Conservation (phyloP, 2,329 filamentous ascomycete species). For the Ophioceras dolichostomum region DNA sequence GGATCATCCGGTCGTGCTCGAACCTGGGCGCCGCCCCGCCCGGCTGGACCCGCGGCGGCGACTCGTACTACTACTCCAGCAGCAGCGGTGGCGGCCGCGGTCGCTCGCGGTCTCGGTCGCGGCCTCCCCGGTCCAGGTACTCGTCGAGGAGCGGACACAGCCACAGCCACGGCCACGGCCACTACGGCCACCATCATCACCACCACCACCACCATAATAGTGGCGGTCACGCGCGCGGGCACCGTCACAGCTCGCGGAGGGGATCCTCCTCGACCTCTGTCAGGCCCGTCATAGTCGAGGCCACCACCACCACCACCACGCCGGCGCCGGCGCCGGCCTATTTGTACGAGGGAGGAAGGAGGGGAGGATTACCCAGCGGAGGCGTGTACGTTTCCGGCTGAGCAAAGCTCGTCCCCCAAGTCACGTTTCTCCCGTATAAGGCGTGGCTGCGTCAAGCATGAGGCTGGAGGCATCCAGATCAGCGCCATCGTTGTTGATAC, state of each 20-base stretch:
- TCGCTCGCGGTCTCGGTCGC: not conserved
- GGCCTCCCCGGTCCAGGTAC: not conserved
- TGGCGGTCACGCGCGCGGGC: not conserved
- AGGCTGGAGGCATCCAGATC: too few relatives aligned
- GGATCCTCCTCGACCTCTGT: not conserved
- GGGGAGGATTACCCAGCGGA: too few relatives aligned
- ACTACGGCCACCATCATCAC: not conserved
- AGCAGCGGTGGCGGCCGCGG: not conserved
- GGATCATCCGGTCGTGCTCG: not conserved
- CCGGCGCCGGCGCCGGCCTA: not conserved
- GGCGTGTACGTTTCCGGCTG: too few relatives aligned
- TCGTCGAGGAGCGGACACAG: not conserved
- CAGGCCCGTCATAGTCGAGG: not conserved
- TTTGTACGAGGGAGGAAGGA: not conserved
- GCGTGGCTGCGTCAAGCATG: too few relatives aligned
- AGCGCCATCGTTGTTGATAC: too few relatives aligned
- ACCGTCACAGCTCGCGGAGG: not conserved
- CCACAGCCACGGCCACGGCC: not conserved
- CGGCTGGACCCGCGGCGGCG: not conserved
- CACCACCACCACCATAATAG: not conserved
- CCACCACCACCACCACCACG: too few relatives aligned
- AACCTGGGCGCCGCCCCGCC: not conserved
- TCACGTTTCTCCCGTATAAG: too few relatives aligned
- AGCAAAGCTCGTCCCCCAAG: too few relatives aligned
- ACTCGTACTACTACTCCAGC: not conserved